Evolutionary conservation across 306 rosid genomes (phyloP), one percentile per base, ranked within the genome.

Genomic region (Urtica urens): DNA sequence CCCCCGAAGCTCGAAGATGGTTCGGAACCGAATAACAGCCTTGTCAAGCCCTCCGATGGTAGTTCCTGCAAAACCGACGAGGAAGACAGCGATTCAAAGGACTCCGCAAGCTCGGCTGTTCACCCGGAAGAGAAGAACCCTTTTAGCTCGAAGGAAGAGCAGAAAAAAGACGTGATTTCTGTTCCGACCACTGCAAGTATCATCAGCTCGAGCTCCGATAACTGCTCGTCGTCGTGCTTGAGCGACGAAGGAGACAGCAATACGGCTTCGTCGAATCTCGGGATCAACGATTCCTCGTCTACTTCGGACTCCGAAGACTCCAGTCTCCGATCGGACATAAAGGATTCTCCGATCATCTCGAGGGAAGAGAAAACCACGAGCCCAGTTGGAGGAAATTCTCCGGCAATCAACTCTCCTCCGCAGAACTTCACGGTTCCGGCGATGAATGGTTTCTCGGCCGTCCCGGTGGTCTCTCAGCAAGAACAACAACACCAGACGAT

Each of bases 201-300:
- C 51, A 56, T 77, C 62, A 47, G 69, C 53, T 63, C 67, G 51
- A 81, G 59, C 73, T 82, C 93, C 22, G 93, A 82, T 63, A 82
- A 78, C 61, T 72, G 83, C 69, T 92, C 94, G 17, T 86, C 94
- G 17, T 86, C 94, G 24, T 85, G 86, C 53, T 69, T 52, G 37
- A 92, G 96, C 66, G 96, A 85, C 69, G 99, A 85, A 67, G 99
- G 94, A 45, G 94, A 85, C 72, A 82, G 73, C 55, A 81, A 77
- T 46, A 71, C 87, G 21, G 72, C 72, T 49, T 75, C 81, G 38
- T 82, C 96, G 37, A 82, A 69, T 72, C 77, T 39, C 50, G 96
- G 75, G 71, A 77, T 79, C 71, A 69, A 74, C 22, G 99, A 86
- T 63, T 81, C 94, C 20, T 86, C 86, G 13, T 69, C 87, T 58